These are phyloP conservation scores for Thyridium curvatum DNA, from an alignment of 2,329 filamentous ascomycete species.

Conservation along the genomic window DNA sequence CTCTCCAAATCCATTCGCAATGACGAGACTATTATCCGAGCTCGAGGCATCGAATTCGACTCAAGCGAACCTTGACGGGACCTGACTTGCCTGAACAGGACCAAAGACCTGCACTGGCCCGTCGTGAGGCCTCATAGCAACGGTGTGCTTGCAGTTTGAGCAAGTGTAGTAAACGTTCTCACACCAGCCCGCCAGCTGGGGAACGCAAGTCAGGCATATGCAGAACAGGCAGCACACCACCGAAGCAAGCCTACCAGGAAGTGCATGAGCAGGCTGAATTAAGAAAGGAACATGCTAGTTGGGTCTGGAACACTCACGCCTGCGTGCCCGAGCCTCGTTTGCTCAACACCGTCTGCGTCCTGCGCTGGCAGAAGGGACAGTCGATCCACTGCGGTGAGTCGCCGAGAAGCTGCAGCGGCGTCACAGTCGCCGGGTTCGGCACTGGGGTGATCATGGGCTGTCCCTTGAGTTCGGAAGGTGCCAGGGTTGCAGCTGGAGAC, in stretches of 20 bases:
- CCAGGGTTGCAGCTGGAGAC: too few relatives aligned
- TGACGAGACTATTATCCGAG: too few relatives aligned
- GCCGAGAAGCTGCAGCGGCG: slow-evolving; percentile 17
- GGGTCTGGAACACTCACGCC: slow-evolving; percentile 12
- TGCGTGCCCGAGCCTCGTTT: slow-evolving; percentile 19
- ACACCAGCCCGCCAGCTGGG: slow-evolving; percentile 23
- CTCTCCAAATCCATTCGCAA: too few relatives aligned
- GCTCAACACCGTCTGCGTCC: slow-evolving; percentile 13
- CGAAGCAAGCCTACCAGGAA: slow-evolving; percentile 19
- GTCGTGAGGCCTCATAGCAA: slow-evolving; percentile 16
- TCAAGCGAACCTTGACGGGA: not conserved
- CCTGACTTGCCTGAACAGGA: slow-evolving; percentile 3
- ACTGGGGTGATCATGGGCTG: not conserved
- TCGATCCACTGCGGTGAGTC: slow-evolving; percentile 19
- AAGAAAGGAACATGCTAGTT: too few relatives aligned
- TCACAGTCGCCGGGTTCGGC: slow-evolving; percentile 2
- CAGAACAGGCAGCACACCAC: slow-evolving; percentile 22
- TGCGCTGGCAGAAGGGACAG: slow-evolving; percentile 20
- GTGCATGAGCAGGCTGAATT: slow-evolving; percentile 6
- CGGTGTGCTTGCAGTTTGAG: slow-evolving; percentile 18
- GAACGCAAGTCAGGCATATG: slow-evolving; percentile 22
- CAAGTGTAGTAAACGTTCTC: slow-evolving; percentile 22
- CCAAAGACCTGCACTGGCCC: slow-evolving; percentile 13
- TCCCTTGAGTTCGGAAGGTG: not conserved
- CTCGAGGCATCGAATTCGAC: too few relatives aligned